A percentile compares a stretch with the other conserved stretches of the same genome.
Evolutionary conservation across 495 filamentous ascomycete genomes (phyloP).

Genomic region (Coniosporium apollinis): DNA sequence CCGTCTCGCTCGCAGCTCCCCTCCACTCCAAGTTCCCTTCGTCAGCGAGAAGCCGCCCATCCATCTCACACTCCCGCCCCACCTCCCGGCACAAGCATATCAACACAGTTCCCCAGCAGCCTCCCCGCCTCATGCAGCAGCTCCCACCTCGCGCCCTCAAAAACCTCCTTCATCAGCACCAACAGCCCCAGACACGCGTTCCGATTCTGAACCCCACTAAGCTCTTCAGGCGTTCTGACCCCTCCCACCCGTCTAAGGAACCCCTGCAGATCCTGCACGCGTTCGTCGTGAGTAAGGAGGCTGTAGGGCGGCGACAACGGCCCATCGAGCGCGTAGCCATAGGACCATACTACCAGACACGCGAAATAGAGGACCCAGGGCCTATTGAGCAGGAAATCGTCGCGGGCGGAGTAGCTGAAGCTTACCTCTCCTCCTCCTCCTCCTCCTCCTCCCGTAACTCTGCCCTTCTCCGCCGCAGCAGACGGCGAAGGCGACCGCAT

Average conservation of each 20-base stretch:
- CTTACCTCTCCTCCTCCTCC: too few species aligned
- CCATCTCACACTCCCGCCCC: too few species aligned
- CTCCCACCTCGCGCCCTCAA: slow-evolving; percentile 77
- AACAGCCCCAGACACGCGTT: slow-evolving; percentile 74
- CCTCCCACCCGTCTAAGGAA: slow-evolving; percentile 61
- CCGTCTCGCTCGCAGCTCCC: too few species aligned
- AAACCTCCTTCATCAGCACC: slow-evolving; percentile 65
- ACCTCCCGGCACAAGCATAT: slow-evolving; percentile 29
- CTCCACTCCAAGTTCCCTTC: too few species aligned
- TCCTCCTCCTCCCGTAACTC: too few species aligned
- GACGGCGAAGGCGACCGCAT: not conserved
- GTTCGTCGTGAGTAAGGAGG: slow-evolving; percentile 41
- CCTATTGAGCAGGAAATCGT: slow-evolving; percentile 80
- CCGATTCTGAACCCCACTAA: slow-evolving; percentile 55
- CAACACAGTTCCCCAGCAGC: slow-evolving; percentile 64
- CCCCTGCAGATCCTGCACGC: slow-evolving; percentile 58
- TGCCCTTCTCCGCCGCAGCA: not conserved
- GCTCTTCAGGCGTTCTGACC: slow-evolving; percentile 64
- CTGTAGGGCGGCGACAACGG: slow-evolving; percentile 17
- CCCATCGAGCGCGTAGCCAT: slow-evolving; percentile 84
- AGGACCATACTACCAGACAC: slow-evolving; percentile 83
- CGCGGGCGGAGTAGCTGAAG: slow-evolving; percentile 55
- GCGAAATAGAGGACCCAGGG: slow-evolving; percentile 98
- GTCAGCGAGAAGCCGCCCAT: too few species aligned
- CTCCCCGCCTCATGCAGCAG: slow-evolving; percentile 71